phyloP scores from a whole-genome alignment of 257 asterid genomes.

The Solanum virginianum region DNA sequence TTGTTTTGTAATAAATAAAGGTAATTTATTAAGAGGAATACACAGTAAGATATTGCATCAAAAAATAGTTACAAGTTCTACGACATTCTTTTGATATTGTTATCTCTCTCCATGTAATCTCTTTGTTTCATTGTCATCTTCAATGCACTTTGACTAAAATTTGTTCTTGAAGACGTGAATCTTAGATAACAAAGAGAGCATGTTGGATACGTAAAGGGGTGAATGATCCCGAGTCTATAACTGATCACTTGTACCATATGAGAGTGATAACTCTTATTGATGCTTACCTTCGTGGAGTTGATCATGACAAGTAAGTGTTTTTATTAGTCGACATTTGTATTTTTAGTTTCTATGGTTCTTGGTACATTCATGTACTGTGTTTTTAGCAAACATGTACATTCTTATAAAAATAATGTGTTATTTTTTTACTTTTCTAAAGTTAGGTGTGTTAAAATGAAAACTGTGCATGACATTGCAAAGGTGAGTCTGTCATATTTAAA shows the following conservation, averaged over 20 bases:
- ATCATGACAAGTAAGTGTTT: conserved; percentile 65
- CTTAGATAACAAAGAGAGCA: conserved; percentile 71
- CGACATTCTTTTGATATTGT: neutral
- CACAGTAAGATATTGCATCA: neutral
- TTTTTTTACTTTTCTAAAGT: neutral
- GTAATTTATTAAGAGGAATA: neutral
- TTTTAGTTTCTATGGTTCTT: neutral
- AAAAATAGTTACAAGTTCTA: neutral
- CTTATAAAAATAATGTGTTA: neutral
- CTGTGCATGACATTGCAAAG: conserved; percentile 97
- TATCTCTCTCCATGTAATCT: neutral
- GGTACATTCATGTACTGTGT: neutral
- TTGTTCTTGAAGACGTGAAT: neutral
- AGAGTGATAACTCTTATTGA: conserved; percentile 83
- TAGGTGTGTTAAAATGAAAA: conserved; percentile 96
- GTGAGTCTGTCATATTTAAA: conserved; percentile 19
- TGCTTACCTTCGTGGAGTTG: conserved; percentile 71
- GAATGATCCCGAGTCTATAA: conserved; percentile 71
- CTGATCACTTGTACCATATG: conserved; percentile 95
- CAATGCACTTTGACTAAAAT: neutral
- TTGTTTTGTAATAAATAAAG: neutral
- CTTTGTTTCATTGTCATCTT: neutral
- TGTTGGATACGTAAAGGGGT: conserved; percentile 71
- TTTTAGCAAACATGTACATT: neutral
- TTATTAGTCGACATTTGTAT: neutral